These are phyloP conservation scores for Diplodia mutila DNA, from an alignment of 2,329 filamentous ascomycete genomes.

Conservation along the genomic window DNA sequence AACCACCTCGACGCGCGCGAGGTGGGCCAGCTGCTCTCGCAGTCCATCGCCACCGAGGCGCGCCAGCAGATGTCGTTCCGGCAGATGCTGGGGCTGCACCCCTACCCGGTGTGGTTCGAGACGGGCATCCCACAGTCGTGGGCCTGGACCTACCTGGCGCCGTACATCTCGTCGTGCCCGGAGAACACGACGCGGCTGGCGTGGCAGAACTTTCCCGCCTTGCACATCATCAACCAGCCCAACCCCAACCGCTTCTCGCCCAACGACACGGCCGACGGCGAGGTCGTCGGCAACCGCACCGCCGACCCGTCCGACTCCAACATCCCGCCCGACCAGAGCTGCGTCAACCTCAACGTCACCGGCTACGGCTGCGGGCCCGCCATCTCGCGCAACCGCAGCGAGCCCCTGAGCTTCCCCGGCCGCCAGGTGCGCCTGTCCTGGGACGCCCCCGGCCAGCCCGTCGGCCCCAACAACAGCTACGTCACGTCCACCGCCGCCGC, in stretches of 20 bases:
- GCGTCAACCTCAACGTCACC: conserved; percentile 59
- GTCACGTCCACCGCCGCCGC: conserved; percentile 63
- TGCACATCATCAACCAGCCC: conserved; percentile 75
- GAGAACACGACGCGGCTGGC: conserved; percentile 71
- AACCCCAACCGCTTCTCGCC: conserved; percentile 71
- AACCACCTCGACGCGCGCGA: conserved; percentile 76
- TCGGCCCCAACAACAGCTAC: conserved; percentile 85
- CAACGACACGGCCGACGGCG: conserved; percentile 63
- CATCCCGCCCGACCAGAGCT: conserved; percentile 54
- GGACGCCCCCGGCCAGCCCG: conserved; percentile 68
- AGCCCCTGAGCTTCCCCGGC: conserved; percentile 74
- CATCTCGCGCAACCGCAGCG: conserved; percentile 69
- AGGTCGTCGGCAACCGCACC: conserved; percentile 64
- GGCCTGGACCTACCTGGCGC: conserved; percentile 80
- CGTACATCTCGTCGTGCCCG: conserved; percentile 79
- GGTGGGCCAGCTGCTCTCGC: conserved; percentile 71
- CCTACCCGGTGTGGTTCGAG: conserved; percentile 84
- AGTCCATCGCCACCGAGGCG: conserved; percentile 77
- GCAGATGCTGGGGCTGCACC: conserved; percentile 77
- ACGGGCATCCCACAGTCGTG: conserved; percentile 80
- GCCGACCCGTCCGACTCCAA: conserved; percentile 57
- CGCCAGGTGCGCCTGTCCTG: conserved; percentile 72
- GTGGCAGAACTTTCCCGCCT: conserved; percentile 82
- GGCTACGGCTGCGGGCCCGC: conserved; percentile 64
- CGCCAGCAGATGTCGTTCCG: conserved; percentile 85